Evolutionary conservation across 2,329 filamentous ascomycete genomes (phyloP), one percentile per base, ranked within the genome.

Genomic region (Zymoseptoria tritici): DNA sequence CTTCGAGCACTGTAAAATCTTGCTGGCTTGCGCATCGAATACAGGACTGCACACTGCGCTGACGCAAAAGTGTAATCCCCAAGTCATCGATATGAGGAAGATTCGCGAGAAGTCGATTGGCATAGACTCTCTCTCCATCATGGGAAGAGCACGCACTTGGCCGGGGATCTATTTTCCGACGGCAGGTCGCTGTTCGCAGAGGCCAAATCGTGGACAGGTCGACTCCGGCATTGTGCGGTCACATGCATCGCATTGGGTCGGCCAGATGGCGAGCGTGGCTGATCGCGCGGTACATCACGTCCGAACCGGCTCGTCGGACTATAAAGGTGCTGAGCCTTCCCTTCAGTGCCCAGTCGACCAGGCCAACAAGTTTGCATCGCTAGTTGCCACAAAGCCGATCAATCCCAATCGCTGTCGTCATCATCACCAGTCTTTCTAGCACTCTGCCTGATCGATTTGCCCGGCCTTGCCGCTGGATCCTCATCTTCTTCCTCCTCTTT

Each of bases 401-500:
- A 85, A 70, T 85, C 81, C 82, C 82, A 85, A 71, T 84, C 82
- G 65, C 81, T 79, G 64, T 82, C 79, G 58, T 79, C 76, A 36
- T 78, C 76, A 57, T 77, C 76, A 11, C 58, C 62, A 19, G 56
- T 78, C 76, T 59, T 74, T 71, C 49, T 63, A 59, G 57, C 55
- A 58, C 54, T 67, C 60, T 64, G 67, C 58, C 58, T 62, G 49
- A 66, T 67, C 50, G 60, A 64, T 8, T 58, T 60, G 9, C 60
- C 54, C 42, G 58, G 58, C 36, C 57, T 57, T 1, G 60, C 62
- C 11, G 31, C 26, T 16, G 36, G 36, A 46, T 46, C 36, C 4
- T 54, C 83, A 50, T 87, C 85, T 62, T 85, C 81, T 1, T 83
- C 82, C 13, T 80, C 80, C 63, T 82, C 78, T 68, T 81, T 80